Conservation (phyloP, 2,329 filamentous ascomycete species). For the Colletotrichum plurivorum region DNA sequence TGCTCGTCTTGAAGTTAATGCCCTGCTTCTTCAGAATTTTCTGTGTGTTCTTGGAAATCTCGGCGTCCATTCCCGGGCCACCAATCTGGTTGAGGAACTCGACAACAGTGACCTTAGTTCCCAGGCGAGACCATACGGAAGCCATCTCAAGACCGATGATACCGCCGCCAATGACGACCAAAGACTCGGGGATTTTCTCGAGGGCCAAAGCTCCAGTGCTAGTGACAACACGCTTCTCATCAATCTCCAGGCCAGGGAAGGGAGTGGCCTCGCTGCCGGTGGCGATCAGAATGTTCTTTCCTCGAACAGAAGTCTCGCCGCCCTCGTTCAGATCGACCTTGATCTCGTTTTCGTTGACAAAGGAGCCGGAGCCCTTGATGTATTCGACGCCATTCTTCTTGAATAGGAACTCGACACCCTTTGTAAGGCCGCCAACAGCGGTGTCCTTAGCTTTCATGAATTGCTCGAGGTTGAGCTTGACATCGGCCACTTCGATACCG, state of each 20-base stretch:
- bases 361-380: slow-evolving; percentile 91
- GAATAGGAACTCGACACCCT: slow-evolving; percentile 97
- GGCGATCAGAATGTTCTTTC: slow-evolving; percentile 98
- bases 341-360: slow-evolving; percentile 90
- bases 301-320: slow-evolving; percentile 87
- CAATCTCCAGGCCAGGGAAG: slow-evolving; percentile 95
- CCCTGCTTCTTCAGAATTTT: slow-evolving; percentile 97
- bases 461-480: slow-evolving; percentile 93
- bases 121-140: slow-evolving; percentile 96
- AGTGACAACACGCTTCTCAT: slow-evolving; percentile 97
- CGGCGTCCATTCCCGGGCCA: slow-evolving; percentile 95
- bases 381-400: slow-evolving; percentile 99
- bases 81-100: slow-evolving; percentile 97
- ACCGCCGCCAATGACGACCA: slow-evolving; percentile 97
- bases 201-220: slow-evolving; percentile 95
- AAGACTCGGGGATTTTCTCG: slow-evolving; percentile 91
- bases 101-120: slow-evolving; percentile 95
- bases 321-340: slow-evolving; percentile 92
- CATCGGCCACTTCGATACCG: slow-evolving; percentile 96
- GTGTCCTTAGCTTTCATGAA: slow-evolving; percentile 99
- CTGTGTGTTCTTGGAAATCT: slow-evolving; percentile 91
- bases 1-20: slow-evolving; percentile 97
- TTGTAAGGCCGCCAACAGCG: slow-evolving; percentile 89
- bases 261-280: slow-evolving; percentile 96
- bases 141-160: slow-evolving; percentile 99